A percentile compares a stretch with the other conserved stretches of the same genome.
phyloP scores from a whole-genome alignment of 352 stramenopile species.

The Globisporangium acanthophoron region DNA sequence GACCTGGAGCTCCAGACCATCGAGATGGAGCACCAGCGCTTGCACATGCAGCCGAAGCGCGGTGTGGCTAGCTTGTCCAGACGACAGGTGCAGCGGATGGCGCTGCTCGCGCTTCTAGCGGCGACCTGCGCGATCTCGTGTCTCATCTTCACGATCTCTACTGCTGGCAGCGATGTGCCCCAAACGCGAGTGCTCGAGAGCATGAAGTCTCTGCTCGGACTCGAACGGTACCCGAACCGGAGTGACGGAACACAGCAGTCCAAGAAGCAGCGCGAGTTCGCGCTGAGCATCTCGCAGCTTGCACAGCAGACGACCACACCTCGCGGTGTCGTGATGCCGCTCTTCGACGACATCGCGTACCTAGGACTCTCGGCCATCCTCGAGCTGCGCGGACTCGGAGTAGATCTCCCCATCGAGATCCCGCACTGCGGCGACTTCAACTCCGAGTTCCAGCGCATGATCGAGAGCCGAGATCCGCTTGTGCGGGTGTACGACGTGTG shows the following conservation, averaged over 20 bases:
- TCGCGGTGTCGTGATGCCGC: conserved; percentile 52
- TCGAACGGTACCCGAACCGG: not conserved
- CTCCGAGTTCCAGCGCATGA: conserved; percentile 23
- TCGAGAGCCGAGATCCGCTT: conserved; percentile 29
- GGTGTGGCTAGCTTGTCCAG: not conserved
- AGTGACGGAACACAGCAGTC: not conserved
- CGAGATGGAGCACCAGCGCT: not conserved
- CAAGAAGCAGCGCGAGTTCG: conserved; percentile 11
- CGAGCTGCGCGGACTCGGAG: conserved; percentile 42
- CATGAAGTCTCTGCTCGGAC: conserved; percentile 6
- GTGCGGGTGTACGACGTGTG: conserved; percentile 69
- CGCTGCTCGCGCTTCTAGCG: conserved; percentile 1
- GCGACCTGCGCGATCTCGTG: conserved; percentile 7
- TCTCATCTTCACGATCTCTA: conserved; percentile 8
- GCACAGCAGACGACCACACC: conserved; percentile 22
- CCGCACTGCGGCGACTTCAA: conserved; percentile 65
- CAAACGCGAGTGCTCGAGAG: conserved; percentile 4
- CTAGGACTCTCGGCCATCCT: conserved; percentile 60
- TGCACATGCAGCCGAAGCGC: conserved; percentile 3
- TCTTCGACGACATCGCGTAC: conserved; percentile 57
- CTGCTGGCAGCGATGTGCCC: conserved; percentile 1
- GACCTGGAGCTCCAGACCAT: conserved; percentile 11
- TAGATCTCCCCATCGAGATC: conserved; percentile 60
- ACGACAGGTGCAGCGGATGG: conserved; percentile 5
- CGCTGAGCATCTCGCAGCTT: conserved; percentile 9